A percentile compares a stretch with the other conserved stretches of the same genome.
Conservation (phyloP, 345 rosid species). For the Streptanthus diversifolius region DNA sequence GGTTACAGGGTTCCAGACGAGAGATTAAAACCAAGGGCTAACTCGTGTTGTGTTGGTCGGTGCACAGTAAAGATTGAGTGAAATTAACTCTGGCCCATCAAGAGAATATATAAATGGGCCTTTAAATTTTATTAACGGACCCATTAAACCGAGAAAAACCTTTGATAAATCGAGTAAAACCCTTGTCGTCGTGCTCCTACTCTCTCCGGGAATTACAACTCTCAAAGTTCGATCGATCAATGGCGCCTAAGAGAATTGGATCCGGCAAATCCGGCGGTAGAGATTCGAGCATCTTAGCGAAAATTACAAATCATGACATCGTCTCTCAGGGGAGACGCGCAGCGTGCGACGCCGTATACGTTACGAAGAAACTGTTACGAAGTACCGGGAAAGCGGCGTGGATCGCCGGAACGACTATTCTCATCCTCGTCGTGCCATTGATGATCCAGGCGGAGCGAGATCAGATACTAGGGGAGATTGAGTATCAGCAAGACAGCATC, state of each 20-base stretch:
- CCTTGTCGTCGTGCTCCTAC: no score
- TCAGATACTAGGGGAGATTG: slow-evolving; percentile 59
- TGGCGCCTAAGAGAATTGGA: slow-evolving; percentile 56
- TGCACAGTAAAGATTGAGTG: background rate
- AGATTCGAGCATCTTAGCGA: slow-evolving; percentile 40
- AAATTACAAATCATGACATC: slow-evolving; percentile 41
- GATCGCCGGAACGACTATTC: slow-evolving; percentile 72
- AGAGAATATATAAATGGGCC: background rate
- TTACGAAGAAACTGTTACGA: slow-evolving; percentile 66
- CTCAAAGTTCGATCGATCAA: background rate
- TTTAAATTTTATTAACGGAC: background rate
- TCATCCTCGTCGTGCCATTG: slow-evolving; percentile 65
- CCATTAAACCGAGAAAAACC: background rate
- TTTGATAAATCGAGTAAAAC: slow-evolving; percentile 6
- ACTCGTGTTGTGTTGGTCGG: slow-evolving; percentile 12
- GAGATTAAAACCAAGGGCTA: background rate
- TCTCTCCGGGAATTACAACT: no score
- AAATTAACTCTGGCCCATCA: slow-evolving; percentile 1
- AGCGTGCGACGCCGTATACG: slow-evolving; percentile 50
- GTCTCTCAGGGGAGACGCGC: slow-evolving; percentile 55
- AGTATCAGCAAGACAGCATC: slow-evolving; percentile 65
- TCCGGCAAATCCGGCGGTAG: slow-evolving; percentile 15
- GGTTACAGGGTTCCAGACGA: slow-evolving; percentile 30
- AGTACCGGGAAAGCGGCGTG: slow-evolving; percentile 91
- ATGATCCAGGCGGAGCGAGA: slow-evolving; percentile 67